phyloP scores from a whole-genome alignment of 148 eudicot species.

The Chenopodium quinoa region DNA sequence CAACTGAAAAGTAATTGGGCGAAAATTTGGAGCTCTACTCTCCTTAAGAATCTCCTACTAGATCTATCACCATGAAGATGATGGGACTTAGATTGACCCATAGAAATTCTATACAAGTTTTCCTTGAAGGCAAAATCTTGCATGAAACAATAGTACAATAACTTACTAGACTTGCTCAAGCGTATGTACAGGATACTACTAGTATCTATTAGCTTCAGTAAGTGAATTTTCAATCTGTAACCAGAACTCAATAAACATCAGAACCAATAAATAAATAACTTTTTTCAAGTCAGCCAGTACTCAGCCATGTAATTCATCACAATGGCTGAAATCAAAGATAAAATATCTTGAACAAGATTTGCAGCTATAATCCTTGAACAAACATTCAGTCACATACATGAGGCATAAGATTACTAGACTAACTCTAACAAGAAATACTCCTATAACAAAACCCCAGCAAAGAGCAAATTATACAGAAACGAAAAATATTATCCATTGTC shows the following conservation, averaged over 20 bases:
- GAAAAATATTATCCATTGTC: constrained; percentile 6
- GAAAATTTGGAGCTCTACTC: no score
- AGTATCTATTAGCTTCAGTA: neutral
- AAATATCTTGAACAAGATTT: neutral
- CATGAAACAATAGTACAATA: no score
- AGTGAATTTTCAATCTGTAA: neutral
- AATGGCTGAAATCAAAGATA: neutral
- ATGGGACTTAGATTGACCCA: no score
- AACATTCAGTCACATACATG: constrained; percentile 8
- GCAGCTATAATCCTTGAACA: constrained; percentile 1
- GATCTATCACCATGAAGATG: no score
- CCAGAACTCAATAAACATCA: neutral
- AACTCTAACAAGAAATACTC: constrained; percentile 3
- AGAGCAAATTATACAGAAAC: constrained; percentile 24
- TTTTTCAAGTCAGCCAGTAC: neutral
- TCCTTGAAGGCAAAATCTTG: no score
- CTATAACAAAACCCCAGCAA: constrained; percentile 11
- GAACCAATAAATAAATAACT: neutral
- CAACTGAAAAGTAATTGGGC: no score
- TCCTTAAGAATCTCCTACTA: no score
- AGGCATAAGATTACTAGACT: neutral
- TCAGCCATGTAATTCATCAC: neutral
- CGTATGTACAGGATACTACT: no score
- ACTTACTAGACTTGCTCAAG: no score
- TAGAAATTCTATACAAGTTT: no score